These are phyloP conservation scores for Clavulina sp. DNA, from an alignment of 768 basidiomycete species.

Conservation along the genomic window DNA sequence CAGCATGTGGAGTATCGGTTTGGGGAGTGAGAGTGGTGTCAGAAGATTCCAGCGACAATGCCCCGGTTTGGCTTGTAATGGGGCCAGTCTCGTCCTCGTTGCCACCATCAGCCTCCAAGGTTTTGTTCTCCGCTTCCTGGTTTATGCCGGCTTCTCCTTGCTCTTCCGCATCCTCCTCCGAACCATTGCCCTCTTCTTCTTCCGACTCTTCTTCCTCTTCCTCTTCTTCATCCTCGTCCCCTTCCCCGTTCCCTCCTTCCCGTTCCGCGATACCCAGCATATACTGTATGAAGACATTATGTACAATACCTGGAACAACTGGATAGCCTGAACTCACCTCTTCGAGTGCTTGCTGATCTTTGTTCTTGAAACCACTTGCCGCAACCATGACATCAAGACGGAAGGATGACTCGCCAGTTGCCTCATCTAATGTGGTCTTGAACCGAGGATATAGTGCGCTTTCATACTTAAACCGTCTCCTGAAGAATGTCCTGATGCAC, in stretches of 20 bases:
- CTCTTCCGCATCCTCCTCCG: conserved; percentile 11
- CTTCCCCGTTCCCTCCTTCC: conserved; percentile 18
- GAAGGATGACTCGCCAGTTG: conserved; percentile 37
- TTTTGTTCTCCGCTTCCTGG: too few species aligned
- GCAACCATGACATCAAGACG: conserved; percentile 79
- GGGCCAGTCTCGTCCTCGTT: too few species aligned
- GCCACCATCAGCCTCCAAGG: too few species aligned
- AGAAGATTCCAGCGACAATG: too few species aligned
- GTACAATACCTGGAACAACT: not conserved
- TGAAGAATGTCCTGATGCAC: conserved; percentile 88
- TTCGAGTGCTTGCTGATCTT: conserved; percentile 66
- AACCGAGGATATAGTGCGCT: conserved; percentile 79
- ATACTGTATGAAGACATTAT: conserved; percentile 32
- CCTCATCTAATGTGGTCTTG: conserved; percentile 38
- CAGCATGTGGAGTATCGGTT: too few species aligned
- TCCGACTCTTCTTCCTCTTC: conserved; percentile 15
- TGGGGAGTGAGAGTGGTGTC: too few species aligned
- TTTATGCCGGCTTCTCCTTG: conserved; percentile 13
- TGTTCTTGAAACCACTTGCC: conserved; percentile 82
- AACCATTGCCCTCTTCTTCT: conserved; percentile 10
- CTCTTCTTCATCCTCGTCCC: conserved; percentile 24
- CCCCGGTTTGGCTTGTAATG: too few species aligned
- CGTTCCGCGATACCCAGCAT: conserved; percentile 37
- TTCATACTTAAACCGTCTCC: conserved; percentile 81
- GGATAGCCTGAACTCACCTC: conserved; percentile 35